phyloP scores from a whole-genome alignment of 1,139 yeast genomes.

The Saccharomyces hybrid region DNA sequence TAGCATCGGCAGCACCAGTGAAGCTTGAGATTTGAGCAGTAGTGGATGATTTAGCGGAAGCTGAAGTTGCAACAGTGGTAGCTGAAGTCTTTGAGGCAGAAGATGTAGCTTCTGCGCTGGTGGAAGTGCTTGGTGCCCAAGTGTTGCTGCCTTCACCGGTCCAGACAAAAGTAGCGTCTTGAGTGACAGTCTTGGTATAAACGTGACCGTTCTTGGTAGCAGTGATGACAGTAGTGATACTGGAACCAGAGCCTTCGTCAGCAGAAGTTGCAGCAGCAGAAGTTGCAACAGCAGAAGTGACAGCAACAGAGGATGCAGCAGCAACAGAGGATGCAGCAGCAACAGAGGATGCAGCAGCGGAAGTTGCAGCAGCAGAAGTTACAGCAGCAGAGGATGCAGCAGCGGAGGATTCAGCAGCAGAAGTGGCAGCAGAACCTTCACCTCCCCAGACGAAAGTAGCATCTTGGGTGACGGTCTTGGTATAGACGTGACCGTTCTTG shows the following conservation, averaged over 20 bases:
- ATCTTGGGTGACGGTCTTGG: slow-evolving; percentile 7
- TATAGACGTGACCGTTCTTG: slow-evolving; percentile 7
- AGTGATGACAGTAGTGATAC: slow-evolving; percentile 14
- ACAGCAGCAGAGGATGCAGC: slow-evolving; percentile 2
- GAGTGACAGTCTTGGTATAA: slow-evolving; percentile 8
- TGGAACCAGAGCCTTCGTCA: slow-evolving; percentile 14
- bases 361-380: slow-evolving; percentile 1
- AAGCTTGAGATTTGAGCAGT: neutral
- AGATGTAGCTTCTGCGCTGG: slow-evolving; percentile 6
- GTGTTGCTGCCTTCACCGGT: slow-evolving; percentile 3
- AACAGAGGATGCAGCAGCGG: neutral
- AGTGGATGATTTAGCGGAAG: neutral
- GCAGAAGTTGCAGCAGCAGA: slow-evolving; percentile 18
- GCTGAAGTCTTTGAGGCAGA: slow-evolving; percentile 2
- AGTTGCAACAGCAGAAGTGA: slow-evolving; percentile 10
- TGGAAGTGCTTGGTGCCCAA: neutral
- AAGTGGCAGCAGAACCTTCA: neutral
- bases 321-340: slow-evolving; percentile 33
- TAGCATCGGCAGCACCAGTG: slow-evolving; percentile 6
- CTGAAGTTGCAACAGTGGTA: neutral
- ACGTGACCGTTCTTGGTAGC: slow-evolving; percentile 11
- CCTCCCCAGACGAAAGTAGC: slow-evolving; percentile 6
- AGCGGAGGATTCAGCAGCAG: slow-evolving; percentile 3
- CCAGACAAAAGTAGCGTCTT: slow-evolving; percentile 8
- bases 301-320: slow-evolving; percentile 5